Evolutionary conservation across 2,329 filamentous ascomycete species (phyloP), one percentile per base, ranked within the genome.

Genomic region (Trichophyton schoenleinii): DNA sequence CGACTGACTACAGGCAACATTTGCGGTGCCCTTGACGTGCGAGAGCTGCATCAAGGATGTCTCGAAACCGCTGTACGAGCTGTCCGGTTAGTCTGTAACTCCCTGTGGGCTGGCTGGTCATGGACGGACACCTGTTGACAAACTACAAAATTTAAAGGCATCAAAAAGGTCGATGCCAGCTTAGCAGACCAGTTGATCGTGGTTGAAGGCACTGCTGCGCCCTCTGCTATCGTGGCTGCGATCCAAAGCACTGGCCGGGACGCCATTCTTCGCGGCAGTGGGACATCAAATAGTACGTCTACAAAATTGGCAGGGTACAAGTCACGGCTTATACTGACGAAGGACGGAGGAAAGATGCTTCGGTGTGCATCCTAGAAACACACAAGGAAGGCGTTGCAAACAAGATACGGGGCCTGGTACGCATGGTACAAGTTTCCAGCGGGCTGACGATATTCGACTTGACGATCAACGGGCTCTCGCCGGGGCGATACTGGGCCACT

Each of bases 1-100:
- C 3, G 7, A 13, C 48, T 9, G 6, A 34, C n/a, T 52, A 48
- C 68, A 97, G 87, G 95, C 92, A 64, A 87, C 92, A 66, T 97
- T 97, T 75, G 91, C 92, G 65, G 94, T 97, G 68, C 91, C 91
- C 61, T 86, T 97, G 80, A 90, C 86, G 76, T 97, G 94, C 78
- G 87, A 95, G 69, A 80, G 82, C 70, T 97, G 94, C 78, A 84
- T 96, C 73, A 87, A 91, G 74, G 86, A 90, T 69, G 86, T 99
- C 72, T 90, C 90, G 69, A 82, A 83, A 65, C 86, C 89, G 57
- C 78, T 97, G 58, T 83, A 87, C 73, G 85, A 87, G 70, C 77
- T 97, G 49, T 80, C 84, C 69, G 84, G 83, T 85, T 78, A 63
- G 70, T 42, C 28, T n/a, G 22, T 36, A 18, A 22, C 34, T 48